Conservation (phyloP, 75 land plant species). For the Chamaecyparis obtusa region DNA sequence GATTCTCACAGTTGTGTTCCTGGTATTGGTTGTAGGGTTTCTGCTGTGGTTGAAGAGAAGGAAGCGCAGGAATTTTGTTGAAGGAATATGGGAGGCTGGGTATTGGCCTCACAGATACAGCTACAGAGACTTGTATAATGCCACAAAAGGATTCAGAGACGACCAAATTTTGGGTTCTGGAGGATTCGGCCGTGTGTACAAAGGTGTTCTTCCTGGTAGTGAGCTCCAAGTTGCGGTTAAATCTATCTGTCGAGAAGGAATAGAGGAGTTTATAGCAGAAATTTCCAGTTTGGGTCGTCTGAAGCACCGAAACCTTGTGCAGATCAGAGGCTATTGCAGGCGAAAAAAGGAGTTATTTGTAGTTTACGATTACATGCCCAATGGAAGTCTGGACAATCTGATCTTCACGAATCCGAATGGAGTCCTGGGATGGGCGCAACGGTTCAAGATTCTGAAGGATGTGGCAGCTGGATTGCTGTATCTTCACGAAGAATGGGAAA, state of each 20-base stretch:
- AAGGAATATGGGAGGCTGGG: constrained; percentile 21
- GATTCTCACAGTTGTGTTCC: background rate
- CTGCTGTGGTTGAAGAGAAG: background rate
- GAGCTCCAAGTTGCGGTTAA: constrained; percentile 17
- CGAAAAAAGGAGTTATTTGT: constrained; percentile 14
- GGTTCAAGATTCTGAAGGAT: constrained; percentile 43
- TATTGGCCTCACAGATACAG: constrained; percentile 18
- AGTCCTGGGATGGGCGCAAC: constrained; percentile 25
- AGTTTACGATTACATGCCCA: constrained; percentile 31
- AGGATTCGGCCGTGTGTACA: constrained; percentile 29
- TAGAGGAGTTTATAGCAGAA: constrained; percentile 23
- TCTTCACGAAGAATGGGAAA: constrained; percentile 26
- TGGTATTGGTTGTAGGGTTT: background rate
- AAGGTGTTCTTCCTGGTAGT: constrained; percentile 2
- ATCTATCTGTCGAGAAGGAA: constrained; percentile 18
- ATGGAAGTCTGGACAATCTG: constrained; percentile 28
- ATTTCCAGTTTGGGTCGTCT: constrained; percentile 26
- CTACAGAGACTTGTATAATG: constrained; percentile 17
- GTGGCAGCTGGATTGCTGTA: constrained; percentile 36
- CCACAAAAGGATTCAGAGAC: constrained; percentile 18
- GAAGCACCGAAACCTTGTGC: constrained; percentile 27
- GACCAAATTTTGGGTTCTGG: constrained; percentile 15
- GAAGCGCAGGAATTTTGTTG: background rate
- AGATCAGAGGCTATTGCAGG: constrained; percentile 31
- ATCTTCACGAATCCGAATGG: constrained; percentile 7